A percentile compares a stretch with the other conserved stretches of the same genome.
Conservation (phyloP, 129 eudicot species). For the Arctium lappa region DNA sequence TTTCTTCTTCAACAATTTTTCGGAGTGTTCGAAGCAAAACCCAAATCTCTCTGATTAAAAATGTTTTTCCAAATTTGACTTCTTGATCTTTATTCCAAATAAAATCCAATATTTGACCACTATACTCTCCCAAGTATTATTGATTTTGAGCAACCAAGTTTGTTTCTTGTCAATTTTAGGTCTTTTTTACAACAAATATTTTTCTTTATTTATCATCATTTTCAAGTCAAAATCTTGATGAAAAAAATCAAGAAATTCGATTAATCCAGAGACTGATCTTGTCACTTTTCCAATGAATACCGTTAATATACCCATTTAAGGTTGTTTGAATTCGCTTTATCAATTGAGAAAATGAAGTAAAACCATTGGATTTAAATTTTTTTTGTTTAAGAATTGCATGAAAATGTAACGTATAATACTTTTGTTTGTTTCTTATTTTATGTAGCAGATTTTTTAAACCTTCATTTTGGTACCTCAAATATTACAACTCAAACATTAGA, state of each 20-base stretch:
- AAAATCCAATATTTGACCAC: not conserved
- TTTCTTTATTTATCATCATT: too few relatives aligned
- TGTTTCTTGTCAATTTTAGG: slow-evolving; percentile 3
- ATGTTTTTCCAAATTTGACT: slow-evolving; percentile 5
- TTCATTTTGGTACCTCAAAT: not conserved
- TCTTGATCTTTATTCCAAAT: not conserved
- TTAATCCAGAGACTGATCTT: not conserved
- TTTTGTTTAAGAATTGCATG: too few relatives aligned
- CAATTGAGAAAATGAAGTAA: not conserved
- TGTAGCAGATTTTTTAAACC: not conserved
- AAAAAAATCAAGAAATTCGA: not conserved
- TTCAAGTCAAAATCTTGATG: not conserved
- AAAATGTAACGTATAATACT: too few relatives aligned
- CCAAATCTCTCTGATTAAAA: not conserved
- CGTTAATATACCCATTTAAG: not conserved
- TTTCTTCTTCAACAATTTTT: slow-evolving; percentile 20
- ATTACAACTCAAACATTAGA: not conserved
- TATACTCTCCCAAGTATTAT: not conserved
- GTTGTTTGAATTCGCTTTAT: not conserved
- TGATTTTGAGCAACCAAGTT: not conserved
- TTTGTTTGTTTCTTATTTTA: too few relatives aligned
- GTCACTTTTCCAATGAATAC: not conserved
- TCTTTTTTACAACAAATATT: not conserved
- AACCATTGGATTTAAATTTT: not conserved
- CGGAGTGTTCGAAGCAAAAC: slow-evolving; percentile 34